Percentiles rank a stretch among this genome's conserved stretches.
phyloP scores from a whole-genome alignment of 495 filamentous ascomycete genomes.

The Neurospora cerealis region DNA sequence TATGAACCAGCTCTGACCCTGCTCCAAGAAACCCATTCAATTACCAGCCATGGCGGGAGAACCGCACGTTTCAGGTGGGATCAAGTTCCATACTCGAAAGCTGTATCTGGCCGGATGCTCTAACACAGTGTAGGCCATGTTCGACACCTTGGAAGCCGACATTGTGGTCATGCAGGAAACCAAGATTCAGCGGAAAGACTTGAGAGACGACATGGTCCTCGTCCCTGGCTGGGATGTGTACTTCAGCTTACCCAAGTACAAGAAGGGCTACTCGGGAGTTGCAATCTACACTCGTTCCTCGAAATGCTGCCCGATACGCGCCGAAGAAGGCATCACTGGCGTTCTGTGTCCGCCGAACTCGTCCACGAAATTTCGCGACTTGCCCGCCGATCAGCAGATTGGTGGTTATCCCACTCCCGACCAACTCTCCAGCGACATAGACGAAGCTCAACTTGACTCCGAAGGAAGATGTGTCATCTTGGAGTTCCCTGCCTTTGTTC shows the following conservation, averaged over 20 bases:
- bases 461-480: slow-evolving; percentile 90
- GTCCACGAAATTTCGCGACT: slow-evolving; percentile 60
- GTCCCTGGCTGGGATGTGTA: slow-evolving; percentile 95
- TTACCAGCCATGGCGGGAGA: slow-evolving; percentile 89
- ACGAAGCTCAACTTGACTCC: slow-evolving; percentile 67
- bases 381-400: slow-evolving; percentile 70
- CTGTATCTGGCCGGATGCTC: neutral
- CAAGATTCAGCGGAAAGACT: slow-evolving; percentile 92
- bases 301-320: slow-evolving; percentile 76
- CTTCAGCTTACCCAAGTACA: slow-evolving; percentile 84
- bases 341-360: slow-evolving; percentile 69
- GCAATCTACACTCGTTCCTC: slow-evolving; percentile 91
- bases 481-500: slow-evolving; percentile 90
- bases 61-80: slow-evolving; percentile 60
- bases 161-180: slow-evolving; percentile 93
- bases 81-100: neutral
- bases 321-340: slow-evolving; percentile 89
- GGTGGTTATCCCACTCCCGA: slow-evolving; percentile 74
- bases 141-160: slow-evolving; percentile 86
- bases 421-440: slow-evolving; percentile 55
- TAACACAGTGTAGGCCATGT: slow-evolving; percentile 51
- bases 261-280: slow-evolving; percentile 97
- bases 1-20: slow-evolving; percentile 1
- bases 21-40: slow-evolving; percentile 73
- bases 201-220: slow-evolving; percentile 91